A percentile compares a stretch with the other conserved stretches of the same genome.
Conservation (phyloP, 306 rosid species). For the Fagus sylvatica region DNA sequence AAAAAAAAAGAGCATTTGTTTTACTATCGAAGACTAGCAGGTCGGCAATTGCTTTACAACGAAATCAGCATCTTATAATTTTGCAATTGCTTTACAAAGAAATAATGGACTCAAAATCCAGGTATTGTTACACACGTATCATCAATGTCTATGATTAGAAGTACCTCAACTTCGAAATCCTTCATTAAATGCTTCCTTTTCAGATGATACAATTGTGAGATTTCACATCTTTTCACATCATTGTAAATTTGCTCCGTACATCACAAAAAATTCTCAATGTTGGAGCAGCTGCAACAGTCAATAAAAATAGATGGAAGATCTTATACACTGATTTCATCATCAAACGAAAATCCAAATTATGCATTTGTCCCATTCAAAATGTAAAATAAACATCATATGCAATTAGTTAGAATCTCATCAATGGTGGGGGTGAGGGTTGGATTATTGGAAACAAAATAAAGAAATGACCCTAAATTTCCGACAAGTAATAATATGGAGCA, state of each 20-base stretch:
- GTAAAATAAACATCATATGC: neutral
- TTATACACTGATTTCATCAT: conserved; percentile 16
- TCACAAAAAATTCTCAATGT: conserved; percentile 8
- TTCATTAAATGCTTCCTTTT: conserved; percentile 24
- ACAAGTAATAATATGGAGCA: conserved; percentile 13
- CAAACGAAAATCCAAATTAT: conserved; percentile 10
- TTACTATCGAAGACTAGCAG: conserved; percentile 2
- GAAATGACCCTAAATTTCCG: neutral
- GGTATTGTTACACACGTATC: conserved; percentile 26
- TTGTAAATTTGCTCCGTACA: conserved; percentile 23
- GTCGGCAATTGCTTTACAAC: conserved; percentile 29
- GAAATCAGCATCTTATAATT: neutral
- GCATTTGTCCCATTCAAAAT: neutral
- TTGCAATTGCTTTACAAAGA: neutral
- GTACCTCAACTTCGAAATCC: conserved; percentile 30
- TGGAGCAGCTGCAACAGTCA: conserved; percentile 40
- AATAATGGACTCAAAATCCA: conserved; percentile 12
- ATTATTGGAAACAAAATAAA: conserved; percentile 22
- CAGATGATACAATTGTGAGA: conserved; percentile 20
- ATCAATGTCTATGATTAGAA: conserved; percentile 29
- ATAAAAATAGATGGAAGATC: conserved; percentile 13
- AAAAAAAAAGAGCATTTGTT: neutral
- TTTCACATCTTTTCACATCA: conserved; percentile 39
- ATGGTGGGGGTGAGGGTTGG: conserved; percentile 13
- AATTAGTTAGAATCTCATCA: neutral